phyloP scores from a whole-genome alignment of 1,284 basidiomycete species.

The Irpex sp. region DNA sequence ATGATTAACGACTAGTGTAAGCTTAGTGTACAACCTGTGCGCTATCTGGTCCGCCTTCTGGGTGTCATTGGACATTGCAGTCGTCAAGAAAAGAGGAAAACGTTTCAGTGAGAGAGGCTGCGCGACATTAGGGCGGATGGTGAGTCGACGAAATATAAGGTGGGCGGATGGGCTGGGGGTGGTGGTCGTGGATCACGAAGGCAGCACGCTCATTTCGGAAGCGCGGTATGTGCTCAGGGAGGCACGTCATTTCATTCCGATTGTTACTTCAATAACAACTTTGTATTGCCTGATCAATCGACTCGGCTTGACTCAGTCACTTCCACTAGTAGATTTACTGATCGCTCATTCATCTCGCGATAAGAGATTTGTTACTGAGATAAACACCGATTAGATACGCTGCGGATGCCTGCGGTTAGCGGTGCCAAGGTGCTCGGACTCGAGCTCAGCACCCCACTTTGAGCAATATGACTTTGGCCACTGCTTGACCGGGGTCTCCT shows the following conservation, averaged over 20 bases:
- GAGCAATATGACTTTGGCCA: no score
- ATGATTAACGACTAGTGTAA: conserved; percentile 67
- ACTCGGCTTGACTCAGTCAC: no score
- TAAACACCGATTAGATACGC: background rate
- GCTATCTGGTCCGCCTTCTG: conserved; percentile 81
- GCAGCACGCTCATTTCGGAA: conserved; percentile 12
- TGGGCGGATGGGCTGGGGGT: conserved; percentile 20
- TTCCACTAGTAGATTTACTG: no score
- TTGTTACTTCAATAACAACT: background rate
- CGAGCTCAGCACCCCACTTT: no score
- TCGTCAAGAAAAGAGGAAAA: conserved; percentile 14
- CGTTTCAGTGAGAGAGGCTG: conserved; percentile 19
- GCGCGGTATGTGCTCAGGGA: background rate
- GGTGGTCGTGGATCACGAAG: conserved; percentile 26
- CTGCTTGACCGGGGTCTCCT: no score
- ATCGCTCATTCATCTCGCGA: no score
- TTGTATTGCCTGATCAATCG: background rate
- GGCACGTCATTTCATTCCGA: background rate
- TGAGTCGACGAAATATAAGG: conserved; percentile 10
- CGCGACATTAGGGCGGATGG: conserved; percentile 25
- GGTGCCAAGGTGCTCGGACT: no score
- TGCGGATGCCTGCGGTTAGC: no score
- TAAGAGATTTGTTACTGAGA: no score
- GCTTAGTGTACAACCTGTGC: conserved; percentile 75
- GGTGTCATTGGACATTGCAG: conserved; percentile 49